Conservation (phyloP, 106 monocot genomes). For the Allium cepa region DNA sequence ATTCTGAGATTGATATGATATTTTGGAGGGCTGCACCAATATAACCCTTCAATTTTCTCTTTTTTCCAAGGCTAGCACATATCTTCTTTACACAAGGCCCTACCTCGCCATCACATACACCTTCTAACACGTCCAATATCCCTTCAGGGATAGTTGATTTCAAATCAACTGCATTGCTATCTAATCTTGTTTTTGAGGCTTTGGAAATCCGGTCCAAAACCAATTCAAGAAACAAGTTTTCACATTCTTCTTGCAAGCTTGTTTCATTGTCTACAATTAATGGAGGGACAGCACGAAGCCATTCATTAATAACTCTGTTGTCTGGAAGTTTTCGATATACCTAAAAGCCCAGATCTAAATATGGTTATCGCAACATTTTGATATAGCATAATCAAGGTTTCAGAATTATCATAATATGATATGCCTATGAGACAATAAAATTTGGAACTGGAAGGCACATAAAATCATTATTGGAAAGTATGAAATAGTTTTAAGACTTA, state of each 20-base stretch:
- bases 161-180: conserved; percentile 15
- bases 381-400: background rate
- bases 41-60: conserved; percentile 63
- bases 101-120: conserved; percentile 66
- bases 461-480: too few species aligned
- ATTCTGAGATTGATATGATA: conserved; percentile 73
- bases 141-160: conserved; percentile 50
- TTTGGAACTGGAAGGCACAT: too few species aligned
- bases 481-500: too few species aligned
- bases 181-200: conserved; percentile 20
- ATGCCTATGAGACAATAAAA: too few species aligned
- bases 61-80: conserved; percentile 86
- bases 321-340: conserved; percentile 67
- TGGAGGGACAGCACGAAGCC: conserved; percentile 83
- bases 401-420: background rate
- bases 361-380: background rate
- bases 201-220: conserved; percentile 65
- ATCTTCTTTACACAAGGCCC: conserved; percentile 74
- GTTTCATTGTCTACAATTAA: conserved; percentile 85
- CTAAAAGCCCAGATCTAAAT: conserved; percentile 23
- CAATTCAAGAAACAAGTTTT: conserved; percentile 89
- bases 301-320: conserved; percentile 48
- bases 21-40: conserved; percentile 65
- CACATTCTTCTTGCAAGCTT: conserved; percentile 93
- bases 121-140: conserved; percentile 47